Evolutionary conservation across 2,329 filamentous ascomycete genomes (phyloP), one percentile per base, ranked within the genome.

Genomic region (Neopestalotiopsis clavispora): DNA sequence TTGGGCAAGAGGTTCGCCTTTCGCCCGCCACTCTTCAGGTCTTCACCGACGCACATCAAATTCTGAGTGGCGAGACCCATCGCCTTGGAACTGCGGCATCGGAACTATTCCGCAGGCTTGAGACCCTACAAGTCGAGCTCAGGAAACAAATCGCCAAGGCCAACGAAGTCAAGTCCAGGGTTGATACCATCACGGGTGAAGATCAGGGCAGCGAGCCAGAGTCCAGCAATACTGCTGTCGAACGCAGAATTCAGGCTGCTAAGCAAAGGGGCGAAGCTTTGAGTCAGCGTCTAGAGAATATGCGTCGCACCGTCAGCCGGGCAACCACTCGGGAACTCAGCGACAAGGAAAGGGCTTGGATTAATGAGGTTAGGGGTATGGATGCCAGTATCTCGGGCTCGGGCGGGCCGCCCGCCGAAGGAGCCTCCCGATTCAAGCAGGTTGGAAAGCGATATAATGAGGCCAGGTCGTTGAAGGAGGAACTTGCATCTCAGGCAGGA

Each of bases 71-170:
- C 10, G 92, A 95, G 78, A 94, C 91, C 0, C 85, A 91, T 72
- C 85, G 84, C 12, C 84, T 95, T 12, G 91, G 92, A 17, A 82
- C 87, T 58, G 92, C 91, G 1, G 92, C 91, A 0, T 88, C 92
- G 1, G 91, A 94, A 74, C 83, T 95, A 5, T 95, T 94, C 80
- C 85, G 90, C 32, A 86, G 90, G 67, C 93, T 92, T 70, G 87
- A 92, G 72, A 85, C 89, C 60, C 84, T 95, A 32, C 90, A 91
- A 74, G 82, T 84, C 20, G 92, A 94, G 75, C 84, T 94, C 57
- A 84, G 83, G 71, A 87, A 90, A 70, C 92, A 95, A 76, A 86
- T 94, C 30, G 82, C 81, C 70, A 89, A 90, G 72, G 90, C 89
- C 34, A 88, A 89, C 67, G 88, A 92, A 74, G 86, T 93, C 56